Percentiles rank a stretch among this genome's conserved stretches.
Evolutionary conservation across 371 early-diverging fungal species (phyloP).

Genomic region (Apophysomyces sp.): DNA sequence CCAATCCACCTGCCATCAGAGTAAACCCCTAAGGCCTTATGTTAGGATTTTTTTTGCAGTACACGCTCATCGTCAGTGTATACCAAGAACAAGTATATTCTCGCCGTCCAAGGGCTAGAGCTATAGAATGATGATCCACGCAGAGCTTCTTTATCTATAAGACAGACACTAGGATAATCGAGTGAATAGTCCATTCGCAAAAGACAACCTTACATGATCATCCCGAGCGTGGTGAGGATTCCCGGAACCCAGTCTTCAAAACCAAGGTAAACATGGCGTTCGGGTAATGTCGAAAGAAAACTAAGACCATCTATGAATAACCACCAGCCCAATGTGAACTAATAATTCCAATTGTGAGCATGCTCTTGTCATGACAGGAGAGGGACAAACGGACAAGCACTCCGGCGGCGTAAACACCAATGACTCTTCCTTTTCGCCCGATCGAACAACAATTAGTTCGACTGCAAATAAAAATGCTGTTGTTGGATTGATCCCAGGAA

Average conservation of each 20-base stretch:
- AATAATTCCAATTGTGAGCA: neutral
- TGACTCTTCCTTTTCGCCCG: slow-evolving; percentile 41
- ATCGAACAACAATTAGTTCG: slow-evolving; percentile 20
- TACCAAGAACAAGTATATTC: slow-evolving; percentile 65
- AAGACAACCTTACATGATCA: slow-evolving; percentile 59
- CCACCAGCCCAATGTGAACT: slow-evolving; percentile 89
- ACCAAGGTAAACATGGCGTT: slow-evolving; percentile 44
- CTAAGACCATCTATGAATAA: slow-evolving; percentile 70
- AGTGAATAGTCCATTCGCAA: neutral
- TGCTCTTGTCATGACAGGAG: neutral
- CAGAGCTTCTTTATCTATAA: slow-evolving; percentile 55
- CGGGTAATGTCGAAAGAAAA: slow-evolving; percentile 23
- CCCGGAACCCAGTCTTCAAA: slow-evolving; percentile 83
- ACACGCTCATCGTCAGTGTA: neutral
- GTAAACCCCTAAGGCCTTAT: slow-evolving; percentile 71
- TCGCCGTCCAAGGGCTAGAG: slow-evolving; percentile 57
- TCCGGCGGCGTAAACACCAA: slow-evolving; percentile 52
- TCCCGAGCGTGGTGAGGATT: slow-evolving; percentile 68
- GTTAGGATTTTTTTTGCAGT: neutral
- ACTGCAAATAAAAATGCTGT: slow-evolving; percentile 23
- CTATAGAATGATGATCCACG: slow-evolving; percentile 38
- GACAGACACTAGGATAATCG: slow-evolving; percentile 30
- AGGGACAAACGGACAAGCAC: slow-evolving; percentile 28
- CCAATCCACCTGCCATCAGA: slow-evolving; percentile 71
- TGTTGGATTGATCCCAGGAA: neutral